Evolutionary conservation across 2,329 filamentous ascomycete species (phyloP), one percentile per base, ranked within the genome.

Genomic region (Escovopsis sp.): DNA sequence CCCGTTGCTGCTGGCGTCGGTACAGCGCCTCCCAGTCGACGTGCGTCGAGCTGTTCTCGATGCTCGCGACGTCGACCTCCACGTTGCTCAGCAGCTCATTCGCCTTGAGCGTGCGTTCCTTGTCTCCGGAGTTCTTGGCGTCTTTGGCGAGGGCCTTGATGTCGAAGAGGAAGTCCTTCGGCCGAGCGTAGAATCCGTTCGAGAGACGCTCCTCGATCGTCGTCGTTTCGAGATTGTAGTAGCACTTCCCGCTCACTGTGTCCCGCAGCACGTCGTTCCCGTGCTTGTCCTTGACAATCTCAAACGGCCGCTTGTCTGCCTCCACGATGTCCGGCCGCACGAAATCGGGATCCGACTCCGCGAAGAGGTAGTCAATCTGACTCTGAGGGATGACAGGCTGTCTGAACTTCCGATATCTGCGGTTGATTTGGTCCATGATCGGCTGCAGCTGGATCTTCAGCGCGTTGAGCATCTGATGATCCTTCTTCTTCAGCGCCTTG

Each of bases 381-480:
- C 63, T 60, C 40, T 84, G 79, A 2, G 84, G 76, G 46, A 98
- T 81, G 35, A 85, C 76, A 1, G 85, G 81, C 42, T 79, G 77
- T 46, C 87, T 75, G 63, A 96, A 96, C 50, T 86, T 86, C 57
- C 81, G 84, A 64, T 94, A 94, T 57, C 83, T 87, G 47, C 72
- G 71, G 59, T 94, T 91, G 56, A 98, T 85, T 61, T 95, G 86
- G 51, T 98, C 89, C 87, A 98, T 95, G 50, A 96, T 85, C 2
- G 85, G 86, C 59, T 95, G 88, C 42, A 98, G 77, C 41, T 81
- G 70, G 33, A 94, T 79, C 65, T 96, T 98, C 49, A 98, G 67
- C 44, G 81, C 67, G 57, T 96, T 95, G 41, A 96, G 70, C 10
- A 81, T 76, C 48, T 89, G 79, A 39, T 85, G 79, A 55, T 98